phyloP scores from a whole-genome alignment of 352 stramenopile species.

The Phytophthora cactorum region DNA sequence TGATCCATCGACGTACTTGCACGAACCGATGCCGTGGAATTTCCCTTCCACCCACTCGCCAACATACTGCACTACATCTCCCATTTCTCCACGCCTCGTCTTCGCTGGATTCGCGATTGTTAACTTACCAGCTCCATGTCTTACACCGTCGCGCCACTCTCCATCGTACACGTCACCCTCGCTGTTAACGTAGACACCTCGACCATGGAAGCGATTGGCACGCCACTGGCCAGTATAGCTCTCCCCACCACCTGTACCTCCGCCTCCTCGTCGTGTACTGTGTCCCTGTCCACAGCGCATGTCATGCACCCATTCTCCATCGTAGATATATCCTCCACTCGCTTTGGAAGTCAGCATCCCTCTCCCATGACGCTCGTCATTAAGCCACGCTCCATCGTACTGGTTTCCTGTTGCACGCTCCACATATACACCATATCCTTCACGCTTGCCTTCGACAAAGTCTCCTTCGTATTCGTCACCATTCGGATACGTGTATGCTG shows the following conservation, averaged over 20 bases:
- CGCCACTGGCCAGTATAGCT: slow-evolving; percentile 78
- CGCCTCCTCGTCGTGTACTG: slow-evolving; percentile 66
- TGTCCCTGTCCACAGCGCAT: slow-evolving; percentile 73
- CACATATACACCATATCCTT: slow-evolving; percentile 79
- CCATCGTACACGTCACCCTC: slow-evolving; percentile 73
- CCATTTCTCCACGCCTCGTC: slow-evolving; percentile 24
- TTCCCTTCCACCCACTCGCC: slow-evolving; percentile 67
- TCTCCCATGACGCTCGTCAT: slow-evolving; percentile 70
- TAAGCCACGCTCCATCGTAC: slow-evolving; percentile 78
- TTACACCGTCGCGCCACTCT: slow-evolving; percentile 61
- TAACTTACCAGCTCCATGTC: slow-evolving; percentile 70
- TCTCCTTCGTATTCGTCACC: slow-evolving; percentile 84
- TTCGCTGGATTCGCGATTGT: slow-evolving; percentile 28
- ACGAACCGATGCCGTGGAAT: slow-evolving; percentile 84
- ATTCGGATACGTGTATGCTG: slow-evolving; percentile 66
- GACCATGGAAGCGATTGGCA: slow-evolving; percentile 70
- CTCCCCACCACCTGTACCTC: slow-evolving; percentile 41
- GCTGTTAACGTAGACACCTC: slow-evolving; percentile 67
- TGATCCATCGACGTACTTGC: slow-evolving; percentile 85
- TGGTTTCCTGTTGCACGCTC: slow-evolving; percentile 79
- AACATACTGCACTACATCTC: slow-evolving; percentile 63
- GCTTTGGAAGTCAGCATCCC: slow-evolving; percentile 69
- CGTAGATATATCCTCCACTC: slow-evolving; percentile 72
- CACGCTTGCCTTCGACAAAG: slow-evolving; percentile 66
- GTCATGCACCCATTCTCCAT: slow-evolving; percentile 79